Percentiles rank a stretch among this genome's conserved stretches.
phyloP scores from a whole-genome alignment of 495 filamentous ascomycete genomes.

The Xylaria flabelliformis region DNA sequence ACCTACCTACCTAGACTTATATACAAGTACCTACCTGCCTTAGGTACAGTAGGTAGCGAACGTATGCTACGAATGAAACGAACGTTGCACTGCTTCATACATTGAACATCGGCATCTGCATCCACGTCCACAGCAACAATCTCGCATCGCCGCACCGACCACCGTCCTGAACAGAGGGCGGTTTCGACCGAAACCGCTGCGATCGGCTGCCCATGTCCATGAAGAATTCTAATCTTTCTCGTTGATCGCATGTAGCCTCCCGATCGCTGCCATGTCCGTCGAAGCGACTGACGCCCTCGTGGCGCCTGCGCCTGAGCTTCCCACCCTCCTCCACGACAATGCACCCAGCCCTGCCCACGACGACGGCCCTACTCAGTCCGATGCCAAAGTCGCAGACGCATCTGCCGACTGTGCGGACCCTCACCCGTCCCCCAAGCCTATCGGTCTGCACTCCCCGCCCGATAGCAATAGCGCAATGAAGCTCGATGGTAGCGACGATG shows the following conservation, averaged over 20 bases:
- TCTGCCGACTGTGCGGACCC: constrained; percentile 11
- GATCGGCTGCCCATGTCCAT: constrained; percentile 20
- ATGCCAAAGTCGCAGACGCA: constrained; percentile 5
- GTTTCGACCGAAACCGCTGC: constrained; percentile 24
- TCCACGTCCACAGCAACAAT: background rate
- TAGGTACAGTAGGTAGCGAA: background rate
- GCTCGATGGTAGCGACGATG: constrained; percentile 53
- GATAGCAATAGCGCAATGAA: constrained; percentile 59
- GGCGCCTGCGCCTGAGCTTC: constrained; percentile 35
- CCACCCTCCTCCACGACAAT: constrained; percentile 26
- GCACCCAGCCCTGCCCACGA: constrained; percentile 5
- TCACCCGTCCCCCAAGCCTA: constrained; percentile 39
- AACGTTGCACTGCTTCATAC: constrained; percentile 24
- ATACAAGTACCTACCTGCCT: too few relatives aligned
- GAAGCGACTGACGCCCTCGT: constrained; percentile 41
- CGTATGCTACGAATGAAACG: background rate
- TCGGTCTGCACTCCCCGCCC: constrained; percentile 57
- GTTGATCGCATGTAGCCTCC: constrained; percentile 43
- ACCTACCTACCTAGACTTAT: background rate
- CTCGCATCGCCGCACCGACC: constrained; percentile 11
- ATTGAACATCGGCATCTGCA: background rate
- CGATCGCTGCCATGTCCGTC: constrained; percentile 37
- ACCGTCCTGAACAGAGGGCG: constrained; percentile 4
- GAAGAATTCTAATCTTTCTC: constrained; percentile 20
- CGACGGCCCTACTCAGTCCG: constrained; percentile 23